These are phyloP conservation scores for Cryptosporidium parvum DNA, from an alignment of 169 alveolate species.

Conservation along the genomic window DNA sequence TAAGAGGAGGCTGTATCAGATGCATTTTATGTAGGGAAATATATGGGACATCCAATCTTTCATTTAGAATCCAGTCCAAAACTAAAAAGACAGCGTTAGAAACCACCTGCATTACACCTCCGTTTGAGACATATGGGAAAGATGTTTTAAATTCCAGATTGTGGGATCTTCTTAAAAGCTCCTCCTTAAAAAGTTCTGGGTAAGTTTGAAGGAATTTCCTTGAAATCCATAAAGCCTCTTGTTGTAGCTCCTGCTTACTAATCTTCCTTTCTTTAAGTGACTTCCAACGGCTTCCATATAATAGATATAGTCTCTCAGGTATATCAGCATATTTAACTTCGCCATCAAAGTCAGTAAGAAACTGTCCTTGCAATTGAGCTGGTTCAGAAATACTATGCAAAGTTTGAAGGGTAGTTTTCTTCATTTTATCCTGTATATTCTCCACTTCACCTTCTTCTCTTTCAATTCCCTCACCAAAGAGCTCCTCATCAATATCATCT, in stretches of 20 bases:
- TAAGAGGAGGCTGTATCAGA: conserved; percentile 60
- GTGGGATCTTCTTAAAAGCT: conserved; percentile 37
- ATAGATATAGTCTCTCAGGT: conserved; percentile 63
- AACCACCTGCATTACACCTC: conserved; percentile 36
- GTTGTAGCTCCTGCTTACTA: conserved; percentile 29
- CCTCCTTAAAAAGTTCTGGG: conserved; percentile 71
- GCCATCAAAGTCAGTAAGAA: conserved; percentile 57
- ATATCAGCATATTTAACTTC: conserved; percentile 55
- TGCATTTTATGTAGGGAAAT: conserved; percentile 45
- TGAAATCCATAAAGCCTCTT: conserved; percentile 57
- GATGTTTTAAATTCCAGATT: conserved; percentile 51
- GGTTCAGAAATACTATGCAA: conserved; percentile 34
- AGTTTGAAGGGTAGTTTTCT: conserved; percentile 46
- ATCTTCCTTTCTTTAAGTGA: conserved; percentile 21
- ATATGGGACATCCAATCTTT: conserved; percentile 53
- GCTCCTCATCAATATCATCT: conserved; percentile 11
- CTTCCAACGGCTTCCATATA: conserved; percentile 57
- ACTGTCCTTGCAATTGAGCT: conserved; percentile 39
- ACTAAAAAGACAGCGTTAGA: conserved; percentile 39
- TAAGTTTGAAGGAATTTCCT: conserved; percentile 41
- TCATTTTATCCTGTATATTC: conserved; percentile 21
- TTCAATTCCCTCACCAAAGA: not conserved
- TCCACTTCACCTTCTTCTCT: conserved; percentile 55
- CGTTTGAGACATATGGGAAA: conserved; percentile 38
- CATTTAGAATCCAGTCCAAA: conserved; percentile 64